Base-by-base conservation (phyloP, 208 protist species). In the Acanthamoeba royreba region DNA sequence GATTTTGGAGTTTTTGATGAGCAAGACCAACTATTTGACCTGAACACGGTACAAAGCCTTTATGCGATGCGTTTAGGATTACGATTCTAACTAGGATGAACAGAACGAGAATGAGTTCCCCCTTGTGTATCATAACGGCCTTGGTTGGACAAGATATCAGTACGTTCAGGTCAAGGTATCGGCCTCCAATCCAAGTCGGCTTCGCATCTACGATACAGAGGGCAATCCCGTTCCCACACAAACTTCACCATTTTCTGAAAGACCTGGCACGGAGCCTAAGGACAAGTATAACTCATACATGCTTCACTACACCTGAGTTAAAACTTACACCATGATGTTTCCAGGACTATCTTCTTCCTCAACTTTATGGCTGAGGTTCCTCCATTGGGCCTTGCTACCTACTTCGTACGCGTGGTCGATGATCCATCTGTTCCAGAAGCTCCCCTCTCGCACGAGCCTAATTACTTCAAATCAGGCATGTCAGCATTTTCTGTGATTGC, bases 301-400 rank as follows among this genome's bases (percentile, higher is more conserved):
- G 53, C 53, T 63, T 63, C 43, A 38, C 42, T 25, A 35, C 42
- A 28, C 42, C 13, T 72, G 5, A 1, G 42, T 1, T 0, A 17
- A 28, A 31, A 4, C 38, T 47, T 3, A 42, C 35, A 38, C 19
- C 38, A 9, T 38, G 13, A 58, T 63, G 45, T 25, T 55, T 17
- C 15, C 63, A 28, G 69, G 19, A 47, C 69, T 33, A 40, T 79
- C 9, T 94, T 74, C 35, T 58, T 63, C 5, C 17, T 94, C 53
- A 74, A 86, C 40, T 74, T 74, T 33, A 58, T 92, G 11, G n/a
- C 52, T 5, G 52, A 85, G 25, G 31, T 92, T 25, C 93, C 93
- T 53, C 38, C 93, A 77, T 43, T 94, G 3, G 93, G 93, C 35
- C 28, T 92, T 5, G 25, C 52, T n/a, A 94, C 93, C n/a, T 94